Evolutionary conservation across 495 filamentous ascomycete genomes (phyloP).

Genomic region (Penicillium cataractarum): DNA sequence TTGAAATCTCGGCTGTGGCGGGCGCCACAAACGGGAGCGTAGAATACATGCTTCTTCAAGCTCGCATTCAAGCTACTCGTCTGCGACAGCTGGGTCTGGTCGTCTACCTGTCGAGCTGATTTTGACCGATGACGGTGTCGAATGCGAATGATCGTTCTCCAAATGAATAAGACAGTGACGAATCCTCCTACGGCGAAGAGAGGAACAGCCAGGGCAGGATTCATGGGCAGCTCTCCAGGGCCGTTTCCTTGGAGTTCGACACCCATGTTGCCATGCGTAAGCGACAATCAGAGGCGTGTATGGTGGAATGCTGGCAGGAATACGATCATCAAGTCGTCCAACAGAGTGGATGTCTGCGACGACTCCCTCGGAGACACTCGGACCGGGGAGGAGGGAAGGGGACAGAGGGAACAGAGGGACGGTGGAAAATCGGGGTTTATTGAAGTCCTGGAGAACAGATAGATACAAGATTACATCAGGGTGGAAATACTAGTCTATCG

Average conservation of each 20-base stretch:
- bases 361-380: slow-evolving; percentile 18
- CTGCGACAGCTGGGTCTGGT: slow-evolving; percentile 30
- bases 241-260: slow-evolving; percentile 34
- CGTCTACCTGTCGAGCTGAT: slow-evolving; percentile 20
- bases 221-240: slow-evolving; percentile 40
- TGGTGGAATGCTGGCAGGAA: background rate
- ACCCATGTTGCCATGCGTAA: slow-evolving; percentile 32
- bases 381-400: slow-evolving; percentile 13
- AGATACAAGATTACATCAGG: slow-evolving; percentile 9
- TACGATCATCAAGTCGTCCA: slow-evolving; percentile 20
- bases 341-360: slow-evolving; percentile 21
- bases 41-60: slow-evolving; percentile 47
- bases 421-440: background rate
- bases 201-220: slow-evolving; percentile 40
- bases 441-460: slow-evolving; percentile 5
- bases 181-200: slow-evolving; percentile 37
- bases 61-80: slow-evolving; percentile 25
- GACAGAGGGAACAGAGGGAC: background rate
- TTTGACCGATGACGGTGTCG: slow-evolving; percentile 34
- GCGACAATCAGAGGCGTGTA: background rate
- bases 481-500: slow-evolving; percentile 9
- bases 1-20: slow-evolving; percentile 49
- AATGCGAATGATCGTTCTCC: slow-evolving; percentile 30
- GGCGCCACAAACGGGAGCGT: slow-evolving; percentile 41
- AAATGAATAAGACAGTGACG: slow-evolving; percentile 31